Evolutionary conservation across 768 basidiomycete species (phyloP), one percentile per base, ranked within the genome.

Genomic region (Amanita exitialis): DNA sequence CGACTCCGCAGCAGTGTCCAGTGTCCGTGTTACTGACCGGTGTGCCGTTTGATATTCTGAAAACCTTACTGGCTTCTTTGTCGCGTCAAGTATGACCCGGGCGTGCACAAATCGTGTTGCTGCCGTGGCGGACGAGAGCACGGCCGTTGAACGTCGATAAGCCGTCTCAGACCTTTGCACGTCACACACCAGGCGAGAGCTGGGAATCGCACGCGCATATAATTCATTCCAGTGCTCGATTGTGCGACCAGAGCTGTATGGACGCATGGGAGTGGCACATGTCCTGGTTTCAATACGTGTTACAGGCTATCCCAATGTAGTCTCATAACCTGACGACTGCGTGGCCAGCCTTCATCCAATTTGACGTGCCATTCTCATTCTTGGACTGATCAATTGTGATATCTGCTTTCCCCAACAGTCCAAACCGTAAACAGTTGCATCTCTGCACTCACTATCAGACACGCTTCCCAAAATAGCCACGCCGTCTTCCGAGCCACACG

Each of bases 31-130:
- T 44, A 44, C 28, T 44, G 27, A 27, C 43, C 3, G n/a, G 9
- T 6, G 28, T 16, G 6, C 27, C 28, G 8, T 32, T 13, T 32
- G 3, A 32, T 32, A 13, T 32, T 32, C 43, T 12, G 23, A 16
- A 32, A 44, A n/a, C 43, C 43, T 28, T 44, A 44, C 43, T 44
- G 43, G 43, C 43, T 44, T 44, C 43, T 27, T n/a, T 28, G 27
- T 44, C 43, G 43, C 43, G 8, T 28, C 27, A 44, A 44, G 2
- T 15, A 44, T 44, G 27, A 44, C 43, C 43, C 43, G 43, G 39
- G 15, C 43, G 10, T 28, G 20, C 25, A 23, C 12, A 30, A 44
- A 13, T 42, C 21, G 8, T 23, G 41, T 36, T 25, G 3, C 10
- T 1, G 1, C 30, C 30, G 12, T 30, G 10, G 30, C 30, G 30